Evolutionary conservation across 805 yeast genomes (phyloP), one percentile per base, ranked within the genome.

Genomic region (Pichia occidentalis): DNA sequence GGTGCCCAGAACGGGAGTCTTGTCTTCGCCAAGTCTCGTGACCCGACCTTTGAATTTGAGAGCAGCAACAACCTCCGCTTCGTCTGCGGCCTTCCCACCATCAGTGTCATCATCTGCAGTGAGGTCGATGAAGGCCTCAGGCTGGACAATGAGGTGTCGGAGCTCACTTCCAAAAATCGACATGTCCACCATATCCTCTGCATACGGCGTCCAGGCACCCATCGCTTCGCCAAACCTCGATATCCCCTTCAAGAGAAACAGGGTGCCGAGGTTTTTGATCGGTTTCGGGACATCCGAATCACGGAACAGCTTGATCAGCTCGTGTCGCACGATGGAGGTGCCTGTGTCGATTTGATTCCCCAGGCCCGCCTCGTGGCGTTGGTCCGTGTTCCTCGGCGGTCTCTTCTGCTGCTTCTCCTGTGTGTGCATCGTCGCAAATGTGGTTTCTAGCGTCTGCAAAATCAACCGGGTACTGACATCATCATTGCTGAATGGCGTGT

Each of bases 171-270:
- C 73, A 25, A 83, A 61, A 0, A 94, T 88, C 1, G 78, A 70
- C 3, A 71, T 65, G 55, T 85, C 95, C 6, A 77, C 73, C 1
- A 65, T 60, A 0, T 76, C 77, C 46, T 77, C 76, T 0, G 94
- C 90, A 54, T 82, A 85, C 0, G 80, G 72, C 0, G 73, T 54
- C 94, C 94, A 85, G 7, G 74, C 66, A 0, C 90, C 95, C 38
- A 80, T 51, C 8, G 87, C 68, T 21, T 71, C 62, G 1, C 80
- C 67, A 47, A 72, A 73, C 36, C 88, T 60, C 1, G 87, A 76
- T 17, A 68, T 69, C 3, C 88, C 87, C 39, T 73, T 68, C 11
- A 78, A 50, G 2, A 77, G 63, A 45, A 71, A 75, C 63, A 77
- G 71, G 1, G 80, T 63, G 28, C 73, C 73, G 26, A 81, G 53